These are phyloP conservation scores for Marasmius oreades DNA, from an alignment of 1,284 basidiomycete species.

Conservation along the genomic window DNA sequence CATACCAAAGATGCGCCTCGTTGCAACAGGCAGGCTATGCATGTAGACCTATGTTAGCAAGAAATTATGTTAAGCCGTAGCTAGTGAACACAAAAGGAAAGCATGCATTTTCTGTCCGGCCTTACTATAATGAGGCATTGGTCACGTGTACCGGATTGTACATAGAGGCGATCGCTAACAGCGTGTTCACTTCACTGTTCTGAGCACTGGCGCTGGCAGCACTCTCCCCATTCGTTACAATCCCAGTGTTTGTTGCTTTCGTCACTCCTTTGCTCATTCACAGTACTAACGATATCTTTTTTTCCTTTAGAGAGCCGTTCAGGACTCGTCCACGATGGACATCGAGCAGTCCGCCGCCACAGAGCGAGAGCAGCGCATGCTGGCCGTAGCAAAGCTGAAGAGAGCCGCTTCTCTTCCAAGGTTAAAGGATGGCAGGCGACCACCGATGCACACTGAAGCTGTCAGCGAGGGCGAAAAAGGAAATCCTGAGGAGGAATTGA, in stretches of 20 bases:
- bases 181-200: no score
- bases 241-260: neutral
- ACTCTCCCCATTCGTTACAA: neutral
- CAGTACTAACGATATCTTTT: neutral
- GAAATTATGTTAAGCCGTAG: slow-evolving; percentile 13
- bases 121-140: neutral
- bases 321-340: slow-evolving; percentile 17
- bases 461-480: slow-evolving; percentile 73
- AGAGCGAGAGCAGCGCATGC: slow-evolving; percentile 71
- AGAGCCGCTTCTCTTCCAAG: slow-evolving; percentile 85
- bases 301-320: neutral
- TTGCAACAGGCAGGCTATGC: slow-evolving; percentile 5
- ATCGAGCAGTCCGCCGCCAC: slow-evolving; percentile 47
- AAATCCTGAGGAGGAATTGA: slow-evolving; percentile 50
- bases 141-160: neutral
- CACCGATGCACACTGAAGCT: slow-evolving; percentile 76
- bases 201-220: slow-evolving; percentile 4
- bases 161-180: neutral
- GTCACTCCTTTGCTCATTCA: neutral
- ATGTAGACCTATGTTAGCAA: neutral
- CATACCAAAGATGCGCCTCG: slow-evolving; percentile 10
- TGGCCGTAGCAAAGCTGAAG: slow-evolving; percentile 85
- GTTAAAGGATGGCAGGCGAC: slow-evolving; percentile 82
- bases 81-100: neutral
- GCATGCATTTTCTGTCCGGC: neutral